Base-by-base conservation (phyloP, 305 asterid genomes). In the Stenogyne calaminthoides region DNA sequence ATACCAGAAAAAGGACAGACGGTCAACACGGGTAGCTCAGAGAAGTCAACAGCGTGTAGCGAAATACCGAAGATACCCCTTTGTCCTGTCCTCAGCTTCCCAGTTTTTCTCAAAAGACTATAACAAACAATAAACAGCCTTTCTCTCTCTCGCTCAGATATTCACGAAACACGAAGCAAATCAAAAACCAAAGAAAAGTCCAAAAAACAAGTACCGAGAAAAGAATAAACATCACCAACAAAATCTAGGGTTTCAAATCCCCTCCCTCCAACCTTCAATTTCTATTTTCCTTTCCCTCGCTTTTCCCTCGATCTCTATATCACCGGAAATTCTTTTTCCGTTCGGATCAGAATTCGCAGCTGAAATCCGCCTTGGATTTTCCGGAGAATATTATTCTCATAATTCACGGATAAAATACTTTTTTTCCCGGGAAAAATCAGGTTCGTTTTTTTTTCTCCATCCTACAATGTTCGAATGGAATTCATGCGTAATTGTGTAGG, bases 211-310 rank as follows among this genome's bases (percentile, higher is more conserved):
- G 57, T 20, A 40, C 42, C 42, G 52, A 51, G 9, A 12, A 68
- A 65, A 39, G 72, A 27, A 64, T 61, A 64, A 54, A 32, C 58
- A 46, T 37, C 57, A 66, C 18, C 65, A 51, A 32, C 9, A 51
- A 49, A 55, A 55, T 27, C 81, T 87, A 82, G 92, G 92, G 92
- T 89, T 87, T 81, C 82, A 72, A 81, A 65, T 68, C 83, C 77
- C 70, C 73, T 49, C 79, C 74, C 68, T 56, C 77, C 79, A 57
- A 1, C 72, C 58, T 40, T 27, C 78, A 60, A 20, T 52, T 52
- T 36, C 12, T 25, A 47, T 51, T 75, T 74, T 47, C 74, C 54
- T 60, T 60, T 71, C 74, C 69, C 76, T 62, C 71, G 29, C 55
- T 64, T 78, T 70, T 49, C 76, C 80, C 76, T 72, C 83, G 76